Base-by-base conservation (phyloP, 2,329 filamentous ascomycete species). In the Huntiella moniliformis region DNA sequence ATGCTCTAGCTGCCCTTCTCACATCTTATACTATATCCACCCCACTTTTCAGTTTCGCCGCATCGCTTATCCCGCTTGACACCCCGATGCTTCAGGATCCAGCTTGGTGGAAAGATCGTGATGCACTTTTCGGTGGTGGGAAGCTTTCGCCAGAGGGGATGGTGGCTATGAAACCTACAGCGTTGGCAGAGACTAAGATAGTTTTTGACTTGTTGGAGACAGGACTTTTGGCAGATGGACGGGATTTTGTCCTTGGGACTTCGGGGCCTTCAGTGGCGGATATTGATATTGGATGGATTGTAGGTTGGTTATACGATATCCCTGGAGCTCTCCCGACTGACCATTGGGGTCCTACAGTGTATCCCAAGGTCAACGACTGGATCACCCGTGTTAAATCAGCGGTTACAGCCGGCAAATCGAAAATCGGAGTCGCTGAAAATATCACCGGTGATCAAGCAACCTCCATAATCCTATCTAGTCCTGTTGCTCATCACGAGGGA, bases 281-380 rank as follows among this genome's bases (percentile, higher is more conserved):
- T 57, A 74, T 85, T 50, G 75, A 85, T 60, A 74, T 70, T 38
- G 61, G 79, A 10, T 83, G 75, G 76, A 67, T 71, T 0, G 68
- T 84, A 52, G 69, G 78, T 57, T 85, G 80, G 80, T 58, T 82
- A 1, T 57, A 60, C 2, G 61, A 59, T 8, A 61, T 82, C 40
- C 67, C 68, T 10, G 68, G 68, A 4, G 69, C 70, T 11, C 63
- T 82, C 40, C 68, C 73, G 3, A 48, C 61, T 42, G 63, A 68
- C 15, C 53, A 66, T 5, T 67, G 83, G 51, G 70, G 69, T 2
- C 55, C 62, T 11, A 57, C 58, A 13, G 61, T 60, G 35, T 81
- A 72, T 53, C 79, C 78, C 0, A 67, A 63, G 47, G 69, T 74
- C 0, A 79, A 72, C 55, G 68, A 70, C 1, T 84, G 77, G 76